These are phyloP conservation scores for Tolypocladium guangdongense DNA, from an alignment of 2,329 filamentous ascomycete genomes.

Conservation along the genomic window DNA sequence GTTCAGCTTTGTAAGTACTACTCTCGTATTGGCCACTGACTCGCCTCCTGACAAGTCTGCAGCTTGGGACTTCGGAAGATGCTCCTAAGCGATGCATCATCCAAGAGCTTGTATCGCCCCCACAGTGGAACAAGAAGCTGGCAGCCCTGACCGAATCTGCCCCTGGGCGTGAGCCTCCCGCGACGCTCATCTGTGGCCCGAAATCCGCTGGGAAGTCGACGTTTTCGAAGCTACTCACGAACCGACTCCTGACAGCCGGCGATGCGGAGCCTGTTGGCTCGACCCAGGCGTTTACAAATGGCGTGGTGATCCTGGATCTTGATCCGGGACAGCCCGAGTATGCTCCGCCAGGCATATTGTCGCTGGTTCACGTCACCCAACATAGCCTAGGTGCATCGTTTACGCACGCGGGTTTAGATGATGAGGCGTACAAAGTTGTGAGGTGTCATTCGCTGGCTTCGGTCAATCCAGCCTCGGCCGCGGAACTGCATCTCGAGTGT, in stretches of 20 bases:
- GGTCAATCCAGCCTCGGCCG: slow-evolving; percentile 53
- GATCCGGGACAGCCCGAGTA: slow-evolving; percentile 73
- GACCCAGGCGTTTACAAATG: slow-evolving; percentile 6
- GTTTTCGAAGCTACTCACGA: slow-evolving; percentile 55
- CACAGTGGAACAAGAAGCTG: slow-evolving; percentile 51
- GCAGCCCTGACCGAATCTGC: slow-evolving; percentile 26
- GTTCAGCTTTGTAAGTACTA: slow-evolving; percentile 38
- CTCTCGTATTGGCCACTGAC: no score
- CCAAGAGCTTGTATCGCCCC: slow-evolving; percentile 44
- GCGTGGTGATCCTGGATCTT: slow-evolving; percentile 56
- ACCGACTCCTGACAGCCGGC: slow-evolving; percentile 47
- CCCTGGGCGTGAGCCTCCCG: slow-evolving; percentile 22
- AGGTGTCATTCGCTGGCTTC: slow-evolving; percentile 58
- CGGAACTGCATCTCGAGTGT: slow-evolving; percentile 55
- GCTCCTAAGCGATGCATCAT: slow-evolving; percentile 36
- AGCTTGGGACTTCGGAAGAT: slow-evolving; percentile 46
- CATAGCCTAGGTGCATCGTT: slow-evolving; percentile 59
- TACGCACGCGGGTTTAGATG: slow-evolving; percentile 37
- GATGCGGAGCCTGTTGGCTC: slow-evolving; percentile 7
- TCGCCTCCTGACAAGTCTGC: slow-evolving; percentile 9
- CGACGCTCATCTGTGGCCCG: slow-evolving; percentile 54
- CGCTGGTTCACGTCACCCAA: slow-evolving; percentile 48
- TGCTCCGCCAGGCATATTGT: slow-evolving; percentile 56
- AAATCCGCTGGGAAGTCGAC: slow-evolving; percentile 70
- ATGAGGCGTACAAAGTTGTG: slow-evolving; percentile 29